A percentile compares a stretch with the other conserved stretches of the same genome.
Conservation (phyloP, 345 rosid genomes). For the Corchorus olitorius region DNA sequence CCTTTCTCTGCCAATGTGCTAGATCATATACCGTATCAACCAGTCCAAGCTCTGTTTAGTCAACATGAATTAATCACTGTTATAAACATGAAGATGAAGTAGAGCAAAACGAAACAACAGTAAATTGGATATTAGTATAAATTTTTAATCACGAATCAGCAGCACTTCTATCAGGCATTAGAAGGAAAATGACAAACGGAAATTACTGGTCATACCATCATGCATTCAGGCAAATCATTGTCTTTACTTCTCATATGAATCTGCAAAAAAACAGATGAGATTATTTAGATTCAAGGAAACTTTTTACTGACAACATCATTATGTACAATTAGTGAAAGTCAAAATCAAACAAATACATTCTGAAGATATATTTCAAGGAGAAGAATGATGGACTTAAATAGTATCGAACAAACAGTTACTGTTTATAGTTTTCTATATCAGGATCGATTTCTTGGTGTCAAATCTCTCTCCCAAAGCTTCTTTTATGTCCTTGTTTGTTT, state of each 20-base stretch:
- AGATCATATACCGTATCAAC: slow-evolving; percentile 48
- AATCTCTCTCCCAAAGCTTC: no score
- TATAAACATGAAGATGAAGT: slow-evolving; percentile 8
- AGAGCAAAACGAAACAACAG: neutral
- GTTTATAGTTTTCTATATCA: no score
- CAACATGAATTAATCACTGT: neutral
- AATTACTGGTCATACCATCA: slow-evolving; percentile 48
- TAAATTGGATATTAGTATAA: neutral
- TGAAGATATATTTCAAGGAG: neutral
- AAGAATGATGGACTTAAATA: neutral
- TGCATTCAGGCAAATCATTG: slow-evolving; percentile 71
- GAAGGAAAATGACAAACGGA: neutral
- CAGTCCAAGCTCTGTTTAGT: slow-evolving; percentile 68
- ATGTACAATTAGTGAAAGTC: neutral
- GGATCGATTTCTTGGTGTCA: no score
- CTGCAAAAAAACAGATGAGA: slow-evolving; percentile 42
- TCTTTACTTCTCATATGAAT: slow-evolving; percentile 71
- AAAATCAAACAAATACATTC: neutral
- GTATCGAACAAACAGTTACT: neutral
- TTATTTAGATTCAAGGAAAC: neutral
- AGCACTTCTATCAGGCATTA: neutral
- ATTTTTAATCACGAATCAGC: neutral
- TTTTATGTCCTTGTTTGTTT: no score
- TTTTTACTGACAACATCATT: neutral
- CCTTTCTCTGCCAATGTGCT: slow-evolving; percentile 4